Conservation (phyloP, 176 grass and related monocot species). For the Oryza glaberrima region DNA sequence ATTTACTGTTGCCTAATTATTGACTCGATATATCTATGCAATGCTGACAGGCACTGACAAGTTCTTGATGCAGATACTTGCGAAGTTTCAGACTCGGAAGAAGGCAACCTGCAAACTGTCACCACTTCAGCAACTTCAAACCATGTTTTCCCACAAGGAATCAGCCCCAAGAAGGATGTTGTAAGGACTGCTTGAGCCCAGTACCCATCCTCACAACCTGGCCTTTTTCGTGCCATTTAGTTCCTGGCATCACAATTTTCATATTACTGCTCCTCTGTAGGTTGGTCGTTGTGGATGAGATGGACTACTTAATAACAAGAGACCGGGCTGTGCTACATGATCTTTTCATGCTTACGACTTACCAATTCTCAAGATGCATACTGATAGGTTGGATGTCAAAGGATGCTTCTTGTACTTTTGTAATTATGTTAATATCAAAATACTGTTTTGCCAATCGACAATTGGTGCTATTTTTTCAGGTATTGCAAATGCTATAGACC, state of each 20-base stretch:
- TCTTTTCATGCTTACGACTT: conserved; percentile 94
- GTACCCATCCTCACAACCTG: not conserved
- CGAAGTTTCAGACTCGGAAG: conserved; percentile 49
- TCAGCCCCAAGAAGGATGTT: conserved; percentile 71
- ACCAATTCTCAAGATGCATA: conserved; percentile 80
- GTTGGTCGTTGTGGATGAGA: conserved; percentile 91
- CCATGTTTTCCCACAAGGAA: conserved; percentile 63
- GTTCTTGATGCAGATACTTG: conserved; percentile 75
- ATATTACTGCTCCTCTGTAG: conserved; percentile 45
- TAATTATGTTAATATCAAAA: conserved; percentile 3
- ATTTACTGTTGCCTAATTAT: conserved; percentile 15
- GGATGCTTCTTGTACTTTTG: not conserved
- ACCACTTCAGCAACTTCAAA: conserved; percentile 76
- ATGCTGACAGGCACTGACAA: not conserved
- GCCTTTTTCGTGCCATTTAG: conserved; percentile 31
- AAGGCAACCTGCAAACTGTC: conserved; percentile 52
- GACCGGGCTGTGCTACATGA: conserved; percentile 86
- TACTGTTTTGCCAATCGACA: conserved; percentile 31
- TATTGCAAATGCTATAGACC: conserved; percentile 94
- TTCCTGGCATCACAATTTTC: conserved; percentile 26
- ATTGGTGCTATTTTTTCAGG: conserved; percentile 53
- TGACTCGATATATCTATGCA: not conserved
- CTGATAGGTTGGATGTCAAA: conserved; percentile 68
- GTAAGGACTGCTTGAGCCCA: conserved; percentile 46
- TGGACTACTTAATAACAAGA: conserved; percentile 94